Evolutionary conservation across 192 early-diverging fungal genomes (phyloP), one percentile per base, ranked within the genome.

Genomic region (Entomortierella beljakovae): DNA sequence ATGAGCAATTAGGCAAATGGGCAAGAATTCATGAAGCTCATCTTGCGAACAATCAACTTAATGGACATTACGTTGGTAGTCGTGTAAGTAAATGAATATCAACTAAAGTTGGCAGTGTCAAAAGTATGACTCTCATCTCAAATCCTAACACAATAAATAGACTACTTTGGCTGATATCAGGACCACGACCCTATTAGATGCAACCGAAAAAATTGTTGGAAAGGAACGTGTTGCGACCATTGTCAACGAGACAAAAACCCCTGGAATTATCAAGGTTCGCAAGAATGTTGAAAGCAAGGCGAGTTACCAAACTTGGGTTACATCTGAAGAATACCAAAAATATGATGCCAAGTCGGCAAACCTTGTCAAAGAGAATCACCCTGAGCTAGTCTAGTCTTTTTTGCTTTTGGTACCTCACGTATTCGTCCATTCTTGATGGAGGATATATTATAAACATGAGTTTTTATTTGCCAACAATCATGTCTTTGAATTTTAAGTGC

Each of bases 31-130:
- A 72, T 51, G 70, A 72, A 34, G 48, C 61, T 0, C 61, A 72
- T 59, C 38, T 72, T 31, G 48, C 28, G 42, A 49, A 72, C 18
- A 72, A 72, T 31, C 61, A 57, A 4, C 6, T 16, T 3, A 72
- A 72, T 29, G 70, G 70, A 9, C 61, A 72, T 37, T 72, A 72
- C 38, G 70, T 72, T 20, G 70, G 70, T 48, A 51, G 52, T 35
- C 37, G 70, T 46, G 70, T 72, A 72, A 61, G 62, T 38, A 13
- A 38, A 38, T 13, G 6, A 13, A 38, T 6, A 38, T 8, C 6
- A 38, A 38, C 37, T 13, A 38, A 38, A 6, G 37, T 38, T 6
- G 2, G 11, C 1, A 52, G 9, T 38, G 28, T n/a, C 57, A n/a
- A n/a, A n/a, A n/a, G n/a, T n/a, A n/a, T n/a, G n/a, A n/a, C n/a